These are phyloP conservation scores for Talaromyces islandicus DNA, from an alignment of 2,329 filamentous ascomycete species.

Conservation along the genomic window DNA sequence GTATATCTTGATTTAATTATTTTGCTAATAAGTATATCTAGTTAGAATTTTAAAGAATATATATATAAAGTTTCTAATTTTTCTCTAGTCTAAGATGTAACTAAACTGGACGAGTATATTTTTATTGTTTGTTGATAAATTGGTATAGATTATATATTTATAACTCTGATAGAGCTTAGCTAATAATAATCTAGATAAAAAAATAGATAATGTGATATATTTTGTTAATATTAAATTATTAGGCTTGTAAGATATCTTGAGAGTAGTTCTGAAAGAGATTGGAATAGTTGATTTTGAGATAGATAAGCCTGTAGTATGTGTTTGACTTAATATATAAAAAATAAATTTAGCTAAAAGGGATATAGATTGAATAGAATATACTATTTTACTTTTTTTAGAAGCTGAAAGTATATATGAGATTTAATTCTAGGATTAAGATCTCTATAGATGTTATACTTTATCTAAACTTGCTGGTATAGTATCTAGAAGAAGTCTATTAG, in stretches of 20 bases:
- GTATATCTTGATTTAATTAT: neutral
- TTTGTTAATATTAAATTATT: conserved; percentile 2
- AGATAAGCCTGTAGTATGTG: neutral
- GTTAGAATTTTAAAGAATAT: neutral
- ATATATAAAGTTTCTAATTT: neutral
- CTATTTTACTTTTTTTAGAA: neutral
- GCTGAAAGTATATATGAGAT: neutral
- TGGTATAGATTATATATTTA: neutral
- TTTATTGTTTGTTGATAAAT: neutral
- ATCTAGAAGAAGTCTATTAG: neutral
- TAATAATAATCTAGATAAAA: neutral
- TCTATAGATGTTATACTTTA: neutral
- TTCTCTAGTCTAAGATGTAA: neutral
- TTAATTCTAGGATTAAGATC: neutral
- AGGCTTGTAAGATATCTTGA: neutral
- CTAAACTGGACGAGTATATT: neutral
- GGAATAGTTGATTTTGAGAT: neutral
- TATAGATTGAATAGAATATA: neutral
- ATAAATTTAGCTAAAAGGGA: neutral
- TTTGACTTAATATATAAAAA: neutral
- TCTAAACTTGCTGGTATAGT: neutral
- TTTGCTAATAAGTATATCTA: neutral
- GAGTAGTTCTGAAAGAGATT: neutral
- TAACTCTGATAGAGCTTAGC: neutral
- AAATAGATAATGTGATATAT: neutral